Conservation (phyloP, 176 grass and related monocot species). For the Elymus sibiricus region DNA sequence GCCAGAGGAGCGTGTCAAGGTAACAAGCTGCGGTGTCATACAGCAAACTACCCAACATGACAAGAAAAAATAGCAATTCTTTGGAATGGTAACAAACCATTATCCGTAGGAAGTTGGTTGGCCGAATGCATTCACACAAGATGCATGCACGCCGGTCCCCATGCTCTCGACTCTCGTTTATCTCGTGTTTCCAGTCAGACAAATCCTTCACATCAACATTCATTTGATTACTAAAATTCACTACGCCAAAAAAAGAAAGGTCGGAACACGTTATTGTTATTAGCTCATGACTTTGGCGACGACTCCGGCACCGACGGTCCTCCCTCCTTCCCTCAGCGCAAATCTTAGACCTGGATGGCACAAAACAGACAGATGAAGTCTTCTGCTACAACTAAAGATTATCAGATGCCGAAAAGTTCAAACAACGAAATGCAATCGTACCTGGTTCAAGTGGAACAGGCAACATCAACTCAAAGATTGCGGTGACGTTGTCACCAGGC, state of each 20-base stretch:
- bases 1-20: slow-evolving; percentile 30
- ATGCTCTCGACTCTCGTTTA: slow-evolving; percentile 4
- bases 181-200: slow-evolving; percentile 11
- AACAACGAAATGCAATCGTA: no score
- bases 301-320: slow-evolving; percentile 89
- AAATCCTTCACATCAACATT: slow-evolving; percentile 53
- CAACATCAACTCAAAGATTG: slow-evolving; percentile 72
- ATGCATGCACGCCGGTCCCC: slow-evolving; percentile 16
- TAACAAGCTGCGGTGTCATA: slow-evolving; percentile 18
- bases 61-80: neutral
- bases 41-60: slow-evolving; percentile 19
- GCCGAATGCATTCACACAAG: slow-evolving; percentile 15
- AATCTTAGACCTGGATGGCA: slow-evolving; percentile 86
- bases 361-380: neutral
- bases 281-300: slow-evolving; percentile 78
- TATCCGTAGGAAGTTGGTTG: neutral
- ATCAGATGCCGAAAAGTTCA: neutral
- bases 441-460: slow-evolving; percentile 87
- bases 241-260: slow-evolving; percentile 9
- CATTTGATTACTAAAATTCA: slow-evolving; percentile 24
- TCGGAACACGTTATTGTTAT: slow-evolving; percentile 44
- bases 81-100: slow-evolving; percentile 17
- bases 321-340: slow-evolving; percentile 80
- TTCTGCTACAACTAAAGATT: neutral
- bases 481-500: slow-evolving; percentile 93